Evolutionary conservation across 2,329 filamentous ascomycete species (phyloP).

Genomic region (Cytospora leucostoma): DNA sequence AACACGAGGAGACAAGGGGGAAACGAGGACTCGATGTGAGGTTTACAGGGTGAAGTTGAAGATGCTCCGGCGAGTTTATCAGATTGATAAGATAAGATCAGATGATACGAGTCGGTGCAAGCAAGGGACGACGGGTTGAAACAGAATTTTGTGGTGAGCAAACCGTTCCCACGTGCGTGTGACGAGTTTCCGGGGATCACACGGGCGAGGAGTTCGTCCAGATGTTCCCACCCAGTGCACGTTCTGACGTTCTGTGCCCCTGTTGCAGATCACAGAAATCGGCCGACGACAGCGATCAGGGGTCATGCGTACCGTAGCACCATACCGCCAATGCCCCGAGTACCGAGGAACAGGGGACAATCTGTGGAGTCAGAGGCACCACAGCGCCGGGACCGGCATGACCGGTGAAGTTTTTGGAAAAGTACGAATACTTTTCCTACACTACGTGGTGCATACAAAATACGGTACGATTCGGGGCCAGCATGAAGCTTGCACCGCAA

Average conservation of each 20-base stretch:
- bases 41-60: neutral
- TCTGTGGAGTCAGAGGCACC: neutral
- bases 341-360: neutral
- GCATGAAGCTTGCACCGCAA: neutral
- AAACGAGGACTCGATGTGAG: neutral
- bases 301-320: neutral
- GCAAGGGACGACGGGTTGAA: neutral
- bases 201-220: neutral
- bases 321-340: neutral
- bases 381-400: neutral
- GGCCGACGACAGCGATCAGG: neutral
- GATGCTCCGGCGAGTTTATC: neutral
- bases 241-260: neutral
- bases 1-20: neutral
- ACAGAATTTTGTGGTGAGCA: neutral
- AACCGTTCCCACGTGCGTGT: neutral
- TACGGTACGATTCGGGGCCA: no score
- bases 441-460: no score
- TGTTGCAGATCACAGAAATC: neutral
- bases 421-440: no score
- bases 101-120: neutral
- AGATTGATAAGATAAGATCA: conserved; percentile 15
- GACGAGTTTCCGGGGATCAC: neutral
- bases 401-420: neutral
- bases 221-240: neutral